Evolutionary conservation across 306 rosid genomes (phyloP), one percentile per base, ranked within the genome.

Genomic region (Sicyos edulis): DNA sequence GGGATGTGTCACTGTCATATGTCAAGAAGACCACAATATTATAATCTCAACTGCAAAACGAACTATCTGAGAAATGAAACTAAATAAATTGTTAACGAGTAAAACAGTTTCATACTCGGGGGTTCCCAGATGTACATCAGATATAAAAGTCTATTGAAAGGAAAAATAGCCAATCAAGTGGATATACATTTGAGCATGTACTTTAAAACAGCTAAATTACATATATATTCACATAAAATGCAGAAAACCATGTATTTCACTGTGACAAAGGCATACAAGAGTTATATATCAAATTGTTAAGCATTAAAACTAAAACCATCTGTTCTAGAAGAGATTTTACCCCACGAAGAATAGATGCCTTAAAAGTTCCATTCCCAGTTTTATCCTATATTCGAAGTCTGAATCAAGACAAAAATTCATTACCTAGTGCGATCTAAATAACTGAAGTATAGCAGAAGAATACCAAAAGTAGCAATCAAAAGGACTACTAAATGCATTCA

Each of bases 1-100:
- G 97, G 71, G 82, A 42, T n/a, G 90, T 40, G 17, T 82, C 52
- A 72, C 98, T 93, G 88, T 59, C 67, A 77, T 65, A 63, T 82
- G 77, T 54, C 63, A 83, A 81, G 76, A 66, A 73, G 21, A 9
- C 8, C 22, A 14, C 13, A 0, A 73, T 58, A 32, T 71, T 7
- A 21, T 7, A 42, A 11, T 54, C 21, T 53, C 13, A 53, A 71
- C 53, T 53, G 54, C 12, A 71, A 44, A 54, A 2, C 20, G 5
- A 71, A 19, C 34, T 34, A 26, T 37, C 6, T 54, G 19, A 29
- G 12, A 55, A 54, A 37, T 40, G 34, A 22, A 42, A n/a, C 49
- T 8, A 32, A 10, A 34, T 53, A n/a, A 10, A 11, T 12, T 67
- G 22, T 24, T 47, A 21, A 67, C 1, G 56, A 47, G 34, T 44